phyloP scores from a whole-genome alignment of 768 basidiomycete species.

The Auriscalpium orientale region DNA sequence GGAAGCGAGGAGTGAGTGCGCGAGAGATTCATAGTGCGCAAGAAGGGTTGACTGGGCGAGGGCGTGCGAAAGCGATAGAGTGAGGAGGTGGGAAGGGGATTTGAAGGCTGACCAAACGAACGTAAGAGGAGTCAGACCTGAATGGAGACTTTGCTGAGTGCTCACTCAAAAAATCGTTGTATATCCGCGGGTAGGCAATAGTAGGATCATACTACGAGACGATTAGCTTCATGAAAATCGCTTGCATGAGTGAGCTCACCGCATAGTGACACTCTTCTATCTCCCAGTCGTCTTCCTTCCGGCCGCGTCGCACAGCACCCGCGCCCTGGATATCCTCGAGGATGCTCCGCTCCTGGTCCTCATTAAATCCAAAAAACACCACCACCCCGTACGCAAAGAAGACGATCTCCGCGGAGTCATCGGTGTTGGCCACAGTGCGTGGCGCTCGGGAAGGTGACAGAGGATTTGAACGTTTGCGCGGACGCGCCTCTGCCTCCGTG shows the following conservation, averaged over 20 bases:
- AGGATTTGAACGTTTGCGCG: neutral
- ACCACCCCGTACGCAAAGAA: constrained; percentile 87
- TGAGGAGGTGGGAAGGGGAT: constrained; percentile 82
- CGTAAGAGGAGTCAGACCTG: neutral
- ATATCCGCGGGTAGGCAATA: constrained; percentile 84
- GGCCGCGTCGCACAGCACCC: constrained; percentile 53
- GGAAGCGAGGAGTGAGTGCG: constrained; percentile 71
- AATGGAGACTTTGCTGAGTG: constrained; percentile 8
- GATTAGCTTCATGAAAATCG: neutral
- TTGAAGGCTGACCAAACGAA: constrained; percentile 60
- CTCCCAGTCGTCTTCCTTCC: constrained; percentile 75
- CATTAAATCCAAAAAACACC: constrained; percentile 85
- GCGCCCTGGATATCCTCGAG: constrained; percentile 78
- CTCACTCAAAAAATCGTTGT: constrained; percentile 94
- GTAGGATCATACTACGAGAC: constrained; percentile 66
- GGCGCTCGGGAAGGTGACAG: neutral
- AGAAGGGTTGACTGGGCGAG: constrained; percentile 92
- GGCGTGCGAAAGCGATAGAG: constrained; percentile 90
- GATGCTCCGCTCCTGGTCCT: constrained; percentile 72
- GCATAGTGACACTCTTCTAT: constrained; percentile 89
- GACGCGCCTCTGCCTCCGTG: neutral
- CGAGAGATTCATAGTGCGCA: constrained; percentile 76
- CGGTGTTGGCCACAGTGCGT: constrained; percentile 22
- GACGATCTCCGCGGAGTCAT: constrained; percentile 63
- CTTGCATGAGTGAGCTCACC: constrained; percentile 34